Base-by-base conservation (phyloP, 2,329 filamentous ascomycete species). In the Tolypocladium pustulatum region DNA sequence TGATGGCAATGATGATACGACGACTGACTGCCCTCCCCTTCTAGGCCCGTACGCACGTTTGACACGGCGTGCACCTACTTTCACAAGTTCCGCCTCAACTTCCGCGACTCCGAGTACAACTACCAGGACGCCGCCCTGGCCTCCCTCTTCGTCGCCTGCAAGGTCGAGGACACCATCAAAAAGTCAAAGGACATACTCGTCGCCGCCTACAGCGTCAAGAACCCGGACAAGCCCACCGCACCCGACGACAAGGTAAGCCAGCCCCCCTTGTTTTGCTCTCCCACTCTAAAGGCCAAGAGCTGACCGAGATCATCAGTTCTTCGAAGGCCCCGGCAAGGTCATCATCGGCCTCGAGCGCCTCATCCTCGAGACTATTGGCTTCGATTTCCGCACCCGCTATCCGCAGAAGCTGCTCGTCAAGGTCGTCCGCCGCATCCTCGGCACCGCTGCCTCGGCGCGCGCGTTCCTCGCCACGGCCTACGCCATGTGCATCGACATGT, bases 161-260 rank as follows among this genome's bases (percentile, higher is more conserved):
- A 99, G 76, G 91, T 95, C 53, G 94, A 99, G 73, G 94, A 99
- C 72, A 99, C 94, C 0, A 83, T 97, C 64, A 99, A 99, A 76
- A 97, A 97, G 77, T 96, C 91, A 4, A 86, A 84, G 59, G 94
- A 99, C 63, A 95, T 99, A 61, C 79, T 97, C 20, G 95, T 91
- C 60, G 91, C 92, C 1, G 88, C 90, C 30, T 91, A 93, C 74
- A 97, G 96, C 68, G 76, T 96, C 41, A 94, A 91, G 73, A 82
- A 74, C 69, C 83, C 67, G 64, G 87, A 74, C 71, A 89, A 72
- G 81, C 91, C 73, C 73, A 88, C 71, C 41, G 88, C 88, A 22
- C 83, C 89, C 4, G 93, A 97, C 72, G 91, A 97, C 72, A 87
- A 88, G 71, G 89, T 92, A 75, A 60, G 80, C 68, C 3, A 12